Base-by-base conservation (phyloP, 2,329 filamentous ascomycete genomes). In the Colletotrichum chlorophyti region DNA sequence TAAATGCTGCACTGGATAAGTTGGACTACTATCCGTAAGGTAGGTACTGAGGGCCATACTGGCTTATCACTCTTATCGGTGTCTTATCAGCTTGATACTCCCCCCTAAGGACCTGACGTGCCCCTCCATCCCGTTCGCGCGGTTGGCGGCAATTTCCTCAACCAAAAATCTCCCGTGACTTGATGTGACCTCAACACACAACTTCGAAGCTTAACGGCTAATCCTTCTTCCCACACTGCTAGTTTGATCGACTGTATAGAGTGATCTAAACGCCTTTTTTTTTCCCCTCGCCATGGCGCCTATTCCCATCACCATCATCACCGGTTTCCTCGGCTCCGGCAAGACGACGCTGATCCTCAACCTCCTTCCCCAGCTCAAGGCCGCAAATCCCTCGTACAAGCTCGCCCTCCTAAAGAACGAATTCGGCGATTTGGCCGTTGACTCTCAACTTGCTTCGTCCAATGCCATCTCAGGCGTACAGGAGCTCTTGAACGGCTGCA, bases 401-500 rank as follows among this genome's bases (percentile, higher is more conserved):
- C 90, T 99, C 64, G 95, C 94, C 2, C 87, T 99, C 14, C 85
- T 99, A 53, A 99, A 99, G 74, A 99, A 99, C 76, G 95, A 99
- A 77, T 98, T 97, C 74, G 95, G 95, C 70, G 93, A 98, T 72
- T 77, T 99, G 37, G 93, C 93, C 31, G 83, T 99, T 71, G 95
- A 99, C 79, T 95, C 91, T 1, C 91, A 97, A 72, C 88, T 99
- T 26, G 94, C 95, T 14, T 83, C 90, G 0, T 90, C 90, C 12
- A 86, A 86, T 46, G 88, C 93, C 62, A 93, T 99, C 65, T 89
- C 91, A 1, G 94, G 93, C 53, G 93, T 97, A 5, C 90, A 91
- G 67, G 95, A 99, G 75, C 83, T 99, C 1, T 88, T 99, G 51
- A 96, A 97, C 72, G 95, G 94, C 65, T 98, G 95, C 77, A 98